These are phyloP conservation scores for Eutypa lata DNA, from an alignment of 2,329 filamentous ascomycete species.

Conservation along the genomic window DNA sequence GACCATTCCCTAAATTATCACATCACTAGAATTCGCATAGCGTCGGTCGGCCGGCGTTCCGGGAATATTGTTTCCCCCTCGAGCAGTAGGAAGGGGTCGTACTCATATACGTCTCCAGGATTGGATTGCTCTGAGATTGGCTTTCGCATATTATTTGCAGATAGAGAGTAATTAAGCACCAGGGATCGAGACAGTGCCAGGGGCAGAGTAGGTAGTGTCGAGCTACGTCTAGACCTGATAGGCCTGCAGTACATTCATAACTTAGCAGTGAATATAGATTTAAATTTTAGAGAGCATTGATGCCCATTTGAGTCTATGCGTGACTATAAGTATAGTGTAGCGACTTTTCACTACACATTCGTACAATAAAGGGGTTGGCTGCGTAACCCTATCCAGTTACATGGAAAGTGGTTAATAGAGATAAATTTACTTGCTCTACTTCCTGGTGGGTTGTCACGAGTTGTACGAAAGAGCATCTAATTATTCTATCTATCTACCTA, in stretches of 20 bases:
- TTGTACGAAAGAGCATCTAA: too few relatives aligned
- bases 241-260: constrained; percentile 5
- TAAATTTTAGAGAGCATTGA: background rate
- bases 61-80: constrained; percentile 13
- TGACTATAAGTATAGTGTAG: too few relatives aligned
- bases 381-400: too few relatives aligned
- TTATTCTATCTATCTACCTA: too few relatives aligned
- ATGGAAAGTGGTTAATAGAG: too few relatives aligned
- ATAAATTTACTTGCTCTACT: too few relatives aligned
- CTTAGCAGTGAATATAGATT: background rate
- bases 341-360: too few relatives aligned
- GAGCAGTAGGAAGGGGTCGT: constrained; percentile 3
- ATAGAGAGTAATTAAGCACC: constrained; percentile 6
- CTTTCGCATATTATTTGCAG: constrained; percentile 11
- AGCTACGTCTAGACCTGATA: background rate
- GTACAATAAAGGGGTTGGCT: too few relatives aligned
- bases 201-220: constrained; percentile 1
- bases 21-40: constrained; percentile 27
- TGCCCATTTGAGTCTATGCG: background rate
- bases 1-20: constrained; percentile 9
- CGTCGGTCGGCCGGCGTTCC: constrained; percentile 26
- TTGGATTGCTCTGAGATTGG: constrained; percentile 8
- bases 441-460: too few relatives aligned
- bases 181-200: constrained; percentile 1
- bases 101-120: constrained; percentile 6